Evolutionary conservation across 352 stramenopile species (phyloP), one percentile per base, ranked within the genome.

Genomic region (Phytophthora melonis): DNA sequence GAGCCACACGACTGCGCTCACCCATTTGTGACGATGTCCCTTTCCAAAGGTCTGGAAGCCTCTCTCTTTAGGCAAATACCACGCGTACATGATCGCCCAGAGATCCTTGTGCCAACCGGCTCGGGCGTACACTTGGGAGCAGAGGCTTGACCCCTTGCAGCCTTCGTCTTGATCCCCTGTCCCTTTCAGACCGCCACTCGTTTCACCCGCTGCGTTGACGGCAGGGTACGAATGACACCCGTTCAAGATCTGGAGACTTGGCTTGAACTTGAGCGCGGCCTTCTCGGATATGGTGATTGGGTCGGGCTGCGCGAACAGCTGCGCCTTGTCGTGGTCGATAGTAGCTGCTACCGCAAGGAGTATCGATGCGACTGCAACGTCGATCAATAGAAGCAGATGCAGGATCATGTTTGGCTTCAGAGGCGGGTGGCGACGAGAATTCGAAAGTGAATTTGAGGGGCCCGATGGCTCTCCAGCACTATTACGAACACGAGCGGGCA

Each of bases 51-150:
- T 30, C 25, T 34, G 30, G 27, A 32, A 32, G 3, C 27, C 23
- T 25, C 23, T 25, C 23, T 60, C 55, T 25, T 61, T 61, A 3
- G 58, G 58, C 36, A 64, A 64, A 21, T 64, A 64, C 58, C 58
- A 55, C 3, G 58, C 8, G 43, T 64, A 64, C 58, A 64, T 64
- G 57, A 63, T 63, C 3, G 57, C 57, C 36, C 36, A 63, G n/a
- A 13, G 5, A 18, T 25, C 36, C 11, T 41, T 64, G 39, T 64
- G 50, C 41, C 34, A 30, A 18, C 9, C 21, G 7, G 58, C 10
- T 6, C 58, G 54, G 36, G 25, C 58, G 16, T 64, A 64, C 14
- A 55, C 58, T 25, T 64, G 58, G 1, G 58, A 64, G 5, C 58
- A 39, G 3, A n/a, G n/a, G 4, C 1, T 18, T 9, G 43, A 52